A percentile compares a stretch with the other conserved stretches of the same genome.
These are phyloP conservation scores for Fragilariopsis cylindrus DNA, from an alignment of 108 stramenopile genomes.

Conservation along the genomic window DNA sequence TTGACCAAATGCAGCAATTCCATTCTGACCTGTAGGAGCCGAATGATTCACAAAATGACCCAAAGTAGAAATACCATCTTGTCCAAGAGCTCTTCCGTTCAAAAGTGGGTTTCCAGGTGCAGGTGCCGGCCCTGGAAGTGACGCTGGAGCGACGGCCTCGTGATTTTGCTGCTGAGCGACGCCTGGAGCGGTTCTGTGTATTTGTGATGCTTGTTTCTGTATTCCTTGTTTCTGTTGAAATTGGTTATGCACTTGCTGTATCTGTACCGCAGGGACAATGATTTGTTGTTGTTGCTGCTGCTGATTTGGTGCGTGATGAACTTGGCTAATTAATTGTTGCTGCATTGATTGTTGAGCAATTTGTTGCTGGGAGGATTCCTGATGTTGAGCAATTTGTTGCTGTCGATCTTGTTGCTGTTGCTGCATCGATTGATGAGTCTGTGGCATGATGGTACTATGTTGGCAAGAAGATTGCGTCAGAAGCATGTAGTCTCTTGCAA, in stretches of 20 bases:
- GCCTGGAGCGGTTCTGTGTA: background rate
- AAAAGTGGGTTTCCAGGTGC: background rate
- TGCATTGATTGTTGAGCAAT: conserved; percentile 5
- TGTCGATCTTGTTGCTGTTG: conserved; percentile 21
- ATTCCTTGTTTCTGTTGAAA: background rate
- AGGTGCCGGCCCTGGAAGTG: background rate
- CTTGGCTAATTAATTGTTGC: background rate
- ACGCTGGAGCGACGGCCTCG: background rate
- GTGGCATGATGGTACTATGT: background rate
- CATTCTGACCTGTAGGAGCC: conserved; percentile 7
- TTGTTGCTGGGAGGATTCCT: background rate
- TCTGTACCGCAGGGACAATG: background rate
- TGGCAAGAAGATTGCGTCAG: conserved; percentile 23
- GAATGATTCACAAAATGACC: conserved; percentile 6
- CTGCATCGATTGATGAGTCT: conserved; percentile 15
- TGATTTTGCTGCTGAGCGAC: background rate
- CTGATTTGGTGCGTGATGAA: background rate
- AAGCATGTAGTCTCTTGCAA: conserved; percentile 70
- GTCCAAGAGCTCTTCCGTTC: background rate
- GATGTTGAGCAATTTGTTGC: background rate
- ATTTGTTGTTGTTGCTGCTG: conserved; percentile 1
- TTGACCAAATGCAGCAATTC: conserved; percentile 7
- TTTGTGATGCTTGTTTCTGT: background rate
- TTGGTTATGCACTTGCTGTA: conserved; percentile 6
- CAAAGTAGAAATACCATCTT: conserved; percentile 1